Evolutionary conservation across 805 yeast genomes (phyloP).

Genomic region (Myxozyma kluyveri): DNA sequence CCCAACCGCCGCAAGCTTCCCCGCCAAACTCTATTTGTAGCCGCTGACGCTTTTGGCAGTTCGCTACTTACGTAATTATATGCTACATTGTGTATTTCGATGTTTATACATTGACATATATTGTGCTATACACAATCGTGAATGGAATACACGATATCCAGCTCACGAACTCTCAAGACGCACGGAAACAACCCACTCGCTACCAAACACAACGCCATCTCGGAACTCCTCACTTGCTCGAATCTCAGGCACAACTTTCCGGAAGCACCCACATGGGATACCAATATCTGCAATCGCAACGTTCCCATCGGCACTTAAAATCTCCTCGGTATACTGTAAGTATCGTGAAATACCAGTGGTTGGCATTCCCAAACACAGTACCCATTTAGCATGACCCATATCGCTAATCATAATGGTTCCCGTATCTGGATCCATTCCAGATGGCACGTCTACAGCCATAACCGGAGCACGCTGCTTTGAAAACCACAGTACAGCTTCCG

Average conservation of each 20-base stretch:
- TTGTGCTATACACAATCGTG: no score
- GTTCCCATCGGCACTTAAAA: conserved; percentile 7
- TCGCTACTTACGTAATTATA: no score
- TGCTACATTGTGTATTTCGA: no score
- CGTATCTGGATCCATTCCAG: conserved; percentile 80
- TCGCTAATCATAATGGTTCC: conserved; percentile 50
- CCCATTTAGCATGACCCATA: conserved; percentile 35
- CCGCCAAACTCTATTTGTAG: no score
- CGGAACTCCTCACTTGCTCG: conserved; percentile 16
- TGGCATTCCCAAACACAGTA: conserved; percentile 36
- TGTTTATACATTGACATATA: no score
- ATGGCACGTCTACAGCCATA: conserved; percentile 74
- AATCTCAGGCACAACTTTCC: conserved; percentile 7
- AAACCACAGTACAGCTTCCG: conserved; percentile 62
- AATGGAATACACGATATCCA: background rate
- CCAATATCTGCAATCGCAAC: conserved; percentile 31
- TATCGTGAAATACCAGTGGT: conserved; percentile 18
- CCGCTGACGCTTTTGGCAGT: no score
- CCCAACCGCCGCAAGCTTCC: no score
- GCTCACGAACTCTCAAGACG: conserved; percentile 7
- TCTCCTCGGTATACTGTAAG: conserved; percentile 21
- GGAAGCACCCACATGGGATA: conserved; percentile 28
- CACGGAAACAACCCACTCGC: conserved; percentile 26
- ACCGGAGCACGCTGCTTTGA: conserved; percentile 49
- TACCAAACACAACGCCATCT: conserved; percentile 27